A percentile compares a stretch with the other conserved stretches of the same genome.
Conservation (phyloP, 495 filamentous ascomycete species). For the Halenospora varia region DNA sequence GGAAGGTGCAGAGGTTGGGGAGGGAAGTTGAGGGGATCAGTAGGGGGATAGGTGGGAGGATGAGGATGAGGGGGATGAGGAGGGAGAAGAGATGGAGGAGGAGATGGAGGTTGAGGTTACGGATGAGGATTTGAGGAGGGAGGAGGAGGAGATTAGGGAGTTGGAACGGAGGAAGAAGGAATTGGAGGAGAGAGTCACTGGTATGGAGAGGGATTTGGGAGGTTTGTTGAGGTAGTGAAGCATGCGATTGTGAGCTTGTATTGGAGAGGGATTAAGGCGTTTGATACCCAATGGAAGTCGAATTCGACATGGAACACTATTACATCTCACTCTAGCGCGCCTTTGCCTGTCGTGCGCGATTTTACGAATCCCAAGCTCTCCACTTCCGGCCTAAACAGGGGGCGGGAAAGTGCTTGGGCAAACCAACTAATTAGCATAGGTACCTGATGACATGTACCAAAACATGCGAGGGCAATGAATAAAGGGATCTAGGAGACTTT, state of each 20-base stretch:
- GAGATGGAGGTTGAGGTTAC: constrained; percentile 43
- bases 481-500: too few species aligned
- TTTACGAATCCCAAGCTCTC: too few species aligned
- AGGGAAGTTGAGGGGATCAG: constrained; percentile 73
- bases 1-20: constrained; percentile 71
- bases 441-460: too few species aligned
- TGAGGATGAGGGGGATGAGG: constrained; percentile 37
- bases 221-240: constrained; percentile 47
- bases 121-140: constrained; percentile 68
- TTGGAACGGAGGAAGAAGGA: constrained; percentile 72
- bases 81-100: constrained; percentile 29
- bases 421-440: too few species aligned
- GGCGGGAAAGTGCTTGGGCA: too few species aligned
- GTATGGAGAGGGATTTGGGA: constrained; percentile 77
- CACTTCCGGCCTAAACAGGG: too few species aligned
- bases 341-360: too few species aligned
- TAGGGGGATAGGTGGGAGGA: constrained; percentile 43
- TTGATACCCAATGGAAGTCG: constrained; percentile 6
- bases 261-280: neutral
- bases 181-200: constrained; percentile 72
- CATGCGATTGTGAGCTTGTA: neutral
- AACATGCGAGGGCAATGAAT: too few species aligned
- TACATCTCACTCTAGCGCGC: too few species aligned
- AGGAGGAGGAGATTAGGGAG: constrained; percentile 75
- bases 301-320: neutral